phyloP scores from a whole-genome alignment of 306 rosid genomes.

The Begonia loranthoides region DNA sequence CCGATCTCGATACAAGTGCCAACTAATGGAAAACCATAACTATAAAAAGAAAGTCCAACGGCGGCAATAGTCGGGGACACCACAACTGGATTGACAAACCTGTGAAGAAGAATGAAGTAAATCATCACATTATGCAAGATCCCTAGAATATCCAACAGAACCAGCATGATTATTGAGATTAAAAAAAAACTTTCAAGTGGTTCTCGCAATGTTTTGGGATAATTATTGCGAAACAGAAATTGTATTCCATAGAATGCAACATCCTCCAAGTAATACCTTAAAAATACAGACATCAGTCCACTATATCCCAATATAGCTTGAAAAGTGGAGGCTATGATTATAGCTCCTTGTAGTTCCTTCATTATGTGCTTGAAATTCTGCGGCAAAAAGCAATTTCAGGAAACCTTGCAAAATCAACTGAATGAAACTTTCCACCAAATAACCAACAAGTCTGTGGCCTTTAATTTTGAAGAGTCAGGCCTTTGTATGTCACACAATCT shows the following conservation, averaged over 20 bases:
- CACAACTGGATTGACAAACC: constrained; percentile 95
- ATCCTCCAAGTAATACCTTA: constrained; percentile 33
- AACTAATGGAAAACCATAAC: constrained; percentile 84
- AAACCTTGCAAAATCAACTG: not conserved
- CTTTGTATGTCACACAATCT: too few species aligned
- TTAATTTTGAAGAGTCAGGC: too few species aligned
- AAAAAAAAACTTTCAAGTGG: too few species aligned
- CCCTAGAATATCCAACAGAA: not conserved
- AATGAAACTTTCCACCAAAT: too few species aligned
- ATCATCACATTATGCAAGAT: not conserved
- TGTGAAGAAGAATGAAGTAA: constrained; percentile 20
- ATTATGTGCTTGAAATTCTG: constrained; percentile 92
- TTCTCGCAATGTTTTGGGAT: too few species aligned
- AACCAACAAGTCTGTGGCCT: too few species aligned
- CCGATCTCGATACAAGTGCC: constrained; percentile 97
- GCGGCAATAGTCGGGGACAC: constrained; percentile 98
- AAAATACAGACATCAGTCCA: constrained; percentile 80
- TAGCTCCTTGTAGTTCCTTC: constrained; percentile 98
- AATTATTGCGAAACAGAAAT: too few species aligned
- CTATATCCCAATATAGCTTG: constrained; percentile 87
- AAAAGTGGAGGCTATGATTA: constrained; percentile 81
- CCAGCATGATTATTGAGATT: not conserved
- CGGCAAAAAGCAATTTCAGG: constrained; percentile 7
- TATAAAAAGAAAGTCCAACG: constrained; percentile 93
- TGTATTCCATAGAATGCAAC: too few species aligned